A percentile compares a stretch with the other conserved stretches of the same genome.
Conservation (phyloP, 1,284 basidiomycete genomes). For the Abortiporus biennis region DNA sequence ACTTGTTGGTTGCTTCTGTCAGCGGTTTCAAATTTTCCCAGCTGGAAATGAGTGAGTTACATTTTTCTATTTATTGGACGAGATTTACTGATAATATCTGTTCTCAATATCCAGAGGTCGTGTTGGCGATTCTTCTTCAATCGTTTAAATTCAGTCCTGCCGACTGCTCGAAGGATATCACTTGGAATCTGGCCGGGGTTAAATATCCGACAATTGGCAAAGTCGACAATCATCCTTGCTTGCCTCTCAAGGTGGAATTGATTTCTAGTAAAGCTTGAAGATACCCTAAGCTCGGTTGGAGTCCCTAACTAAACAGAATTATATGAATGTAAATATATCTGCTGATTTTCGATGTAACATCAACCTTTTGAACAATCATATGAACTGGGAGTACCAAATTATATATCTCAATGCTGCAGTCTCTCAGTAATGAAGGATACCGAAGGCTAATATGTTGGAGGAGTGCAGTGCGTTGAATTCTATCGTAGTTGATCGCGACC, state of each 20-base stretch:
- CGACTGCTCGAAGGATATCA: conserved; percentile 4
- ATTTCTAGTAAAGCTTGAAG: background rate
- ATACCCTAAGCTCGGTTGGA: no score
- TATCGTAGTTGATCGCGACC: no score
- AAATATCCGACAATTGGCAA: conserved; percentile 10
- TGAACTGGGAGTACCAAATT: no score
- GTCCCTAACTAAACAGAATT: no score
- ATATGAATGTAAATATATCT: no score
- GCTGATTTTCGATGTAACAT: no score
- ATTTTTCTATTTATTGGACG: background rate
- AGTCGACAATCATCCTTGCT: background rate
- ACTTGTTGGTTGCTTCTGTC: no score
- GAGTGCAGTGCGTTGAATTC: no score
- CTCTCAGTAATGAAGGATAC: no score
- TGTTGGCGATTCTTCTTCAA: conserved; percentile 7
- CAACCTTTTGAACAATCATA: no score
- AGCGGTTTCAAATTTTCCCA: conserved; percentile 10
- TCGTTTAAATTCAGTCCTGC: conserved; percentile 7
- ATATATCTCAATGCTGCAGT: no score
- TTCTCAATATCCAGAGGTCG: conserved; percentile 11
- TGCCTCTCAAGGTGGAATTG: conserved; percentile 3
- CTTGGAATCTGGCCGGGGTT: conserved; percentile 10
- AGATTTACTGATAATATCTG: background rate
- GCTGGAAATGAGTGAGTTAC: background rate
- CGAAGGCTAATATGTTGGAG: no score